Conservation (phyloP, 2,329 filamentous ascomycete genomes). For the Akanthomyces dipterigenus region DNA sequence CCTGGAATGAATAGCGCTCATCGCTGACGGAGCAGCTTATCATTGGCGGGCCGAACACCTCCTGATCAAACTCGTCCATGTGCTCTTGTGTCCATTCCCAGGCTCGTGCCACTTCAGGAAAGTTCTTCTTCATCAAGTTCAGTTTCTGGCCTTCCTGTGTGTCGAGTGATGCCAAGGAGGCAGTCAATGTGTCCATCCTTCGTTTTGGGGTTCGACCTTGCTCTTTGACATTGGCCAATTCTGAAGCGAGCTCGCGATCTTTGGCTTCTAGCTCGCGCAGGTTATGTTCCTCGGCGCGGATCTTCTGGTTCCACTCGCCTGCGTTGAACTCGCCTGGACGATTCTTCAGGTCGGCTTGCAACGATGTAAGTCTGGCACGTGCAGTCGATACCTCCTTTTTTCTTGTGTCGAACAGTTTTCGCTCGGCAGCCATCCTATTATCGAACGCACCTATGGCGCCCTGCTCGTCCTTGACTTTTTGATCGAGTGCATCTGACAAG, state of each 20-base stretch:
- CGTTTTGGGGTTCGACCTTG: conserved; percentile 35
- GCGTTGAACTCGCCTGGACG: conserved; percentile 62
- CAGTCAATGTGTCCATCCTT: conserved; percentile 32
- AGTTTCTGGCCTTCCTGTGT: conserved; percentile 71
- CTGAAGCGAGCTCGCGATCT: conserved; percentile 28
- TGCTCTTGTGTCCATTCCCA: conserved; percentile 82
- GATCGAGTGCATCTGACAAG: conserved; percentile 38
- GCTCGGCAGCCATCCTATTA: conserved; percentile 42
- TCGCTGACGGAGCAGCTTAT: conserved; percentile 75
- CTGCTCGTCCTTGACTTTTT: conserved; percentile 27
- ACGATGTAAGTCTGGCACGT: conserved; percentile 50
- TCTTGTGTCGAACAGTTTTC: conserved; percentile 41
- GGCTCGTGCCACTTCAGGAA: conserved; percentile 58
- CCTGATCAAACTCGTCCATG: conserved; percentile 59
- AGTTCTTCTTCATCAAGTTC: conserved; percentile 53
- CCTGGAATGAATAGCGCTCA: conserved; percentile 51
- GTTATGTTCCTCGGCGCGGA: conserved; percentile 56
- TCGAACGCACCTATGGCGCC: conserved; percentile 38
- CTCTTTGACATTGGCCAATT: conserved; percentile 35
- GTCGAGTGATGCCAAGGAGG: conserved; percentile 53
- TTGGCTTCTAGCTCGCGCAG: conserved; percentile 44
- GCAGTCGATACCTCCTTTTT: conserved; percentile 44
- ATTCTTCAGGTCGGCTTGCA: conserved; percentile 58
- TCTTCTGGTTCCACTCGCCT: conserved; percentile 62
- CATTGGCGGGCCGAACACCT: conserved; percentile 75